Evolutionary conservation across 2,329 filamentous ascomycete species (phyloP).

Genomic region (Xylaria sp.): DNA sequence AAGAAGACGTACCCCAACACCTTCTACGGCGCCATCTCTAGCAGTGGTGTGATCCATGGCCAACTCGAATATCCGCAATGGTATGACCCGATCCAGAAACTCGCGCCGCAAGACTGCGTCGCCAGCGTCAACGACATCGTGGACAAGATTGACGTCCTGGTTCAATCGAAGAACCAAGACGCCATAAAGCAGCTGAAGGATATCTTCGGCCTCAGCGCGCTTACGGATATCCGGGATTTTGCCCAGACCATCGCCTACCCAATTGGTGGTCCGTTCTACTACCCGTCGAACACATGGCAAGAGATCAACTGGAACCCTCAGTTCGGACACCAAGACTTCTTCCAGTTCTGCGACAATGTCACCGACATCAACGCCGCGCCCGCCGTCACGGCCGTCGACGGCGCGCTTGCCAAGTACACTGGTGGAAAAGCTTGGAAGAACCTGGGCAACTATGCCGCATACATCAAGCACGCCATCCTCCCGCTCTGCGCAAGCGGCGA

Average conservation of each 20-base stretch:
- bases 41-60: conserved; percentile 57
- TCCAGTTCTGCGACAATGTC: conserved; percentile 62
- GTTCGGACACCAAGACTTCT: conserved; percentile 59
- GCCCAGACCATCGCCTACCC: conserved; percentile 57
- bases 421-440: conserved; percentile 60
- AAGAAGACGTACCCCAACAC: conserved; percentile 57
- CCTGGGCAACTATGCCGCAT: conserved; percentile 61
- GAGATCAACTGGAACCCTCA: conserved; percentile 60
- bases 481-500: conserved; percentile 56
- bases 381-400: conserved; percentile 58
- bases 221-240: conserved; percentile 58
- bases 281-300: conserved; percentile 63
- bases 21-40: conserved; percentile 60
- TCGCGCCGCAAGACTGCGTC: conserved; percentile 60
- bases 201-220: conserved; percentile 57
- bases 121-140: conserved; percentile 60
- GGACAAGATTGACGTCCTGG: conserved; percentile 60
- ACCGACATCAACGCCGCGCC: conserved; percentile 57
- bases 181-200: conserved; percentile 58
- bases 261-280: conserved; percentile 53
- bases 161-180: conserved; percentile 53
- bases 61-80: conserved; percentile 58
- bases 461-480: conserved; percentile 58
- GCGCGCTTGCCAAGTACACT: conserved; percentile 59
- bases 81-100: conserved; percentile 62